These are phyloP conservation scores for Articulospora tetracladia DNA, from an alignment of 495 filamentous ascomycete genomes.

Conservation along the genomic window DNA sequence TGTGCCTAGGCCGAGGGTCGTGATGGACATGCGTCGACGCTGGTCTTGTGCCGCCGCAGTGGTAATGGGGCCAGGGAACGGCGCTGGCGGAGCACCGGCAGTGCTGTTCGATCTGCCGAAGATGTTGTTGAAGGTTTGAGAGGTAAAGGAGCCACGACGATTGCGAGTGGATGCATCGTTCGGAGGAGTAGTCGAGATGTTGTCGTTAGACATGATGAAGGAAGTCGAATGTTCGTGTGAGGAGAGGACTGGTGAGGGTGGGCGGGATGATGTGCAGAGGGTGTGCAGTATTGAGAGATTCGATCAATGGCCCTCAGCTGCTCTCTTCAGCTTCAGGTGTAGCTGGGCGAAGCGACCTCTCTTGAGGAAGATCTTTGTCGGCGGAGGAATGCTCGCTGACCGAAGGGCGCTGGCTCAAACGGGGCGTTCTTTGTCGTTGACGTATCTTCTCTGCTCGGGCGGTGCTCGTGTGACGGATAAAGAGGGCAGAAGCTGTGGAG, in stretches of 20 bases:
- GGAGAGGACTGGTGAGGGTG: not conserved
- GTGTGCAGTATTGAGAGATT: slow-evolving; percentile 14
- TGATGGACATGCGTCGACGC: slow-evolving; percentile 82
- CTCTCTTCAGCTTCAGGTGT: slow-evolving; percentile 23
- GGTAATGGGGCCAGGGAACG: slow-evolving; percentile 61
- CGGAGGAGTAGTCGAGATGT: slow-evolving; percentile 31
- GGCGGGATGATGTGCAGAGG: not conserved
- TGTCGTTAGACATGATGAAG: slow-evolving; percentile 38
- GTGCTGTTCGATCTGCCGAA: slow-evolving; percentile 47
- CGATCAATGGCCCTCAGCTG: slow-evolving; percentile 15
- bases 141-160: slow-evolving; percentile 53
- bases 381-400: slow-evolving; percentile 6
- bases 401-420: not conserved
- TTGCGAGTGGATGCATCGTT: slow-evolving; percentile 12
- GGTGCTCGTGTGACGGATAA: not conserved
- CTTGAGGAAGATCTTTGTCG: slow-evolving; percentile 4
- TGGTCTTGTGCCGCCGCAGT: slow-evolving; percentile 66
- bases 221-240: slow-evolving; percentile 8
- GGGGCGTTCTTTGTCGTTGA: not conserved
- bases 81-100: slow-evolving; percentile 30
- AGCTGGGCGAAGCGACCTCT: not conserved
- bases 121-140: slow-evolving; percentile 49
- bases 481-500: not conserved
- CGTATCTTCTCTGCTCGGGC: not conserved
- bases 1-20: slow-evolving; percentile 74